phyloP scores from a whole-genome alignment of 495 filamentous ascomycete species.

The Friedmanniomyces simplex region DNA sequence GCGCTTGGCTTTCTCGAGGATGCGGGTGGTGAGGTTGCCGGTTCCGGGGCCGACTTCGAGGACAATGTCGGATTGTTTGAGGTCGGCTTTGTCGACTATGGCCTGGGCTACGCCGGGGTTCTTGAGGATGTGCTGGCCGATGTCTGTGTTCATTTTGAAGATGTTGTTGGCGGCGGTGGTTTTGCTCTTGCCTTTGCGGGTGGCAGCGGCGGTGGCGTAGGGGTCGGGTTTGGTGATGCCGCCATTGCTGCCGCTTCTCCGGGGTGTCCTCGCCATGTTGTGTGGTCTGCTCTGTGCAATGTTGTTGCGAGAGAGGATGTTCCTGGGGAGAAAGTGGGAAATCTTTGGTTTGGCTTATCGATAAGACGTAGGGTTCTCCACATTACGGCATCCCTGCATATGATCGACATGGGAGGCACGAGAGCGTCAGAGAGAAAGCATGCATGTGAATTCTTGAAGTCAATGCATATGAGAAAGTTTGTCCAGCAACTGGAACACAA shows the following conservation, averaged over 20 bases:
- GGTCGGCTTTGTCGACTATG: constrained; percentile 75
- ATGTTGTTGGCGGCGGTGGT: constrained; percentile 60
- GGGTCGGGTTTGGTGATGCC: constrained; percentile 33
- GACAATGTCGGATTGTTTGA: constrained; percentile 78
- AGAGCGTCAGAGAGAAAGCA: background rate
- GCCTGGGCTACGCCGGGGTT: constrained; percentile 87
- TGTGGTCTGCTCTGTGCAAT: background rate
- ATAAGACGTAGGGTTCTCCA: background rate
- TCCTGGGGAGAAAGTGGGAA: background rate
- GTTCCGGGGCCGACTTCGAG: constrained; percentile 71
- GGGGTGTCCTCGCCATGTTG: constrained; percentile 17
- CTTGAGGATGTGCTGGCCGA: constrained; percentile 91
- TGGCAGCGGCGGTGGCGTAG: constrained; percentile 43
- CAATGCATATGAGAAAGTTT: no score
- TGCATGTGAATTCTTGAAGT: background rate
- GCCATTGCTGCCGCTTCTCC: constrained; percentile 13
- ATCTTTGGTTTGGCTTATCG: background rate
- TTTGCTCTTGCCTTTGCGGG: constrained; percentile 34
- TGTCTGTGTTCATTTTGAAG: constrained; percentile 76
- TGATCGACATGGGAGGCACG: background rate
- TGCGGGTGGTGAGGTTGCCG: constrained; percentile 80
- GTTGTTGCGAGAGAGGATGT: background rate
- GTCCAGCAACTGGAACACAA: no score
- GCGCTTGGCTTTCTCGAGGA: constrained; percentile 75
- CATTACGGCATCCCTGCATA: background rate